Base-by-base conservation (phyloP, 257 asterid species). In the Rhazya stricta region DNA sequence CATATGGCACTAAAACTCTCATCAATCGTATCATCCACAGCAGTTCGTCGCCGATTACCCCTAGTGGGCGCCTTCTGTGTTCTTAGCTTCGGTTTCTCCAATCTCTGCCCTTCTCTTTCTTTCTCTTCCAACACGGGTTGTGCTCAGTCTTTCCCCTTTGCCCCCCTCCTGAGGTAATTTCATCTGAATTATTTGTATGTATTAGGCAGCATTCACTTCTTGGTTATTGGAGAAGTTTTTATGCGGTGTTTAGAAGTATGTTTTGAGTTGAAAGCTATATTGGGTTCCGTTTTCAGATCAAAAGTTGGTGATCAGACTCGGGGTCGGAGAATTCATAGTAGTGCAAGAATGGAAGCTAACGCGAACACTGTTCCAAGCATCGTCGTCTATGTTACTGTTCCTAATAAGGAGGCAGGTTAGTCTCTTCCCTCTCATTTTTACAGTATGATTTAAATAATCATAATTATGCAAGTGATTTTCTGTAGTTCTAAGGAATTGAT, bases 311-410 rank as follows among this genome's bases (percentile, higher is more conserved):
- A 79, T 16, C 80, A 58, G 74, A 30, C 80, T 29, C 86, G 43
- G 77, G 78, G 73, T n/a, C 83, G 80, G 76, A 84, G 87, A 77
- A 69, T 74, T 62, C 86, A 76, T 54, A 75, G 80, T 72, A 61
- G 48, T 50, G 78, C 84, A 46, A 88, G 90, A 78, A 95, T 95
- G 99, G 98, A 88, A 69, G 83, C 90, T n/a, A 85, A 66, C 69
- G 82, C 80, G 81, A 84, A 80, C 43, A 89, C 89, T 37, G 96
- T 89, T 45, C 92, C 99, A 78, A 86, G 89, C 84, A 91, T 95
- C 80, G 99, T 95, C 78, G 99, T 92, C 53, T 95, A 95, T 83
- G 99, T 95, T 51, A 95, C 98, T 36, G 98, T 89, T 84, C 97
- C 98, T 5, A 93, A 86, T 83, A 86, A 89, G 81, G 98, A 91